phyloP scores from a whole-genome alignment of 176 grass and related monocot genomes.

The Aegilops tauschii region DNA sequence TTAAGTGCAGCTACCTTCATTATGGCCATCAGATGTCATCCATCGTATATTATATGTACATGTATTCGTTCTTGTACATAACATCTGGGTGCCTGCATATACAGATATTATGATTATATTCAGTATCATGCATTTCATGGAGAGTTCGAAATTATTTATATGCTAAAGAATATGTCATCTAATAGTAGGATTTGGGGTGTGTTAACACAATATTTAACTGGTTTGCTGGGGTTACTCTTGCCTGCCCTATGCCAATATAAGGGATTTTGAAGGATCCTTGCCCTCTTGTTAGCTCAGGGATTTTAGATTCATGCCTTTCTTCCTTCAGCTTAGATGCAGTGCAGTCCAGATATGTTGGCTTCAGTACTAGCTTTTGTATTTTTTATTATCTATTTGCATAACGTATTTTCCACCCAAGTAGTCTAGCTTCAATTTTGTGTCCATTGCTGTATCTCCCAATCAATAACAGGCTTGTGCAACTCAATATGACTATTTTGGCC shows the following conservation, averaged over 20 bases:
- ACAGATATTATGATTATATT: conserved; percentile 5
- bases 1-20: neutral
- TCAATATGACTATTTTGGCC: too few species aligned
- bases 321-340: neutral
- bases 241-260: neutral
- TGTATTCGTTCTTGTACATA: conserved; percentile 14
- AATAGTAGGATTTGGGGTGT: neutral
- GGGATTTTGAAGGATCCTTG: neutral
- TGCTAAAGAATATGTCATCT: neutral
- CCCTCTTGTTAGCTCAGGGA: neutral
- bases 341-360: neutral
- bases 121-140: too few species aligned
- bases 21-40: neutral
- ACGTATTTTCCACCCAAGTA: neutral
- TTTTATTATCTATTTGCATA: neutral
- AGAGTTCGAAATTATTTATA: conserved; percentile 13
- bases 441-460: neutral
- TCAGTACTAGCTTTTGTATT: neutral
- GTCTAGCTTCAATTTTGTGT: conserved; percentile 11
- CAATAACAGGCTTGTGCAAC: too few species aligned
- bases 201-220: conserved; percentile 1
- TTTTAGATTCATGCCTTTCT: neutral
- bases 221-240: neutral
- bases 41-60: neutral
- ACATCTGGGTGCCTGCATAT: conserved; percentile 1